Evolutionary conservation across 345 rosid genomes (phyloP).

Genomic region (Clarkia xantiana): DNA sequence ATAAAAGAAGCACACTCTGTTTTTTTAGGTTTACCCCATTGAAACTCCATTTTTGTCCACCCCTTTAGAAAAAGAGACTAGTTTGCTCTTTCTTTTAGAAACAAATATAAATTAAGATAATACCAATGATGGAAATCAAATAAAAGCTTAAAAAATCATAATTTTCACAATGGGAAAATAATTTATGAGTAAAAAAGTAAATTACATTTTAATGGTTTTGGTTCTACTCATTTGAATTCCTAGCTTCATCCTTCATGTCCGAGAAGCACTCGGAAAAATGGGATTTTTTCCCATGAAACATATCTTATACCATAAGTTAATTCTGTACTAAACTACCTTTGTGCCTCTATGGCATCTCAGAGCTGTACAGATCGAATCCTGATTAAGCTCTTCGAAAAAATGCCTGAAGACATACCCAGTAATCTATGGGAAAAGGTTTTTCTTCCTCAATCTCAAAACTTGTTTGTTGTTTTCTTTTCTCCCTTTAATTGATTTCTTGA

Average conservation of each 20-base stretch:
- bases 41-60: no score
- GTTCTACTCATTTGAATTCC: background rate
- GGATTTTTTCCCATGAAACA: background rate
- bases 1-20: no score
- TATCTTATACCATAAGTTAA: background rate
- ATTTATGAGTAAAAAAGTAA: no score
- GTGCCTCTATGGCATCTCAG: slow-evolving; percentile 4
- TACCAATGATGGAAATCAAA: no score
- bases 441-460: background rate
- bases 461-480: background rate
- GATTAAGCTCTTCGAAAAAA: slow-evolving; percentile 10
- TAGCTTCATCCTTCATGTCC: background rate
- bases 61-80: no score
- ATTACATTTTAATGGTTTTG: background rate
- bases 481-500: background rate
- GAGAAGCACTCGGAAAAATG: slow-evolving; percentile 42
- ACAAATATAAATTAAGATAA: no score
- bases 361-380: slow-evolving; percentile 8
- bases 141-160: background rate
- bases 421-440: slow-evolving; percentile 6
- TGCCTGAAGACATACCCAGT: slow-evolving; percentile 4
- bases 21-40: no score
- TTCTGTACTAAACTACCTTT: background rate
- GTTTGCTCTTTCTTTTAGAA: no score
- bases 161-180: no score